Evolutionary conservation across 2,329 filamentous ascomycete species (phyloP).

Genomic region (Dendryphion nanum): DNA sequence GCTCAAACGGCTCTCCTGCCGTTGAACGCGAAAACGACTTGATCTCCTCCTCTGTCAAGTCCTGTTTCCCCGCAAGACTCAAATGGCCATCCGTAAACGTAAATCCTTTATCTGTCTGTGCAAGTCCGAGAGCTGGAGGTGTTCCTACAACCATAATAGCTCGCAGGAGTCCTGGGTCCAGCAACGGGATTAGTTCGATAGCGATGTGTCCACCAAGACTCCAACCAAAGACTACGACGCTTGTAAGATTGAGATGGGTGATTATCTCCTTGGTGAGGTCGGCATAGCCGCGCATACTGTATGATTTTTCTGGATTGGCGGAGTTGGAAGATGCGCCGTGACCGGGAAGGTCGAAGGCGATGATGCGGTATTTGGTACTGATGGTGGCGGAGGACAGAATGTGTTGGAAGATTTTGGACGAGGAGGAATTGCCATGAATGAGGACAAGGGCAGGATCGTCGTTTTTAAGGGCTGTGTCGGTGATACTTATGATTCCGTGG

Average conservation of each 20-base stretch:
- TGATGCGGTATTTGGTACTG: conserved; percentile 14
- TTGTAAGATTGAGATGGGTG: conserved; percentile 15
- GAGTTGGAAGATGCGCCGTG: conserved; percentile 32
- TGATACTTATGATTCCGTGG: conserved; percentile 24
- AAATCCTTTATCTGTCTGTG: conserved; percentile 15
- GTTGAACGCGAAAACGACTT: conserved; percentile 12
- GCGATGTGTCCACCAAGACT: conserved; percentile 32
- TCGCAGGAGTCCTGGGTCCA: conserved; percentile 8
- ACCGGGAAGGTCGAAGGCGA: conserved; percentile 36
- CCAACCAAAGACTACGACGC: conserved; percentile 31
- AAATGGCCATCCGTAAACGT: conserved; percentile 9
- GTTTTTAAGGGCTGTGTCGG: conserved; percentile 17
- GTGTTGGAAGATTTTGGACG: conserved; percentile 24
- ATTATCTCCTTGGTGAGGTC: conserved; percentile 29
- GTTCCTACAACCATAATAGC: conserved; percentile 31
- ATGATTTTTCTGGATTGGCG: conserved; percentile 18
- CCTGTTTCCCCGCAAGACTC: conserved; percentile 11
- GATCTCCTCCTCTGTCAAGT: conserved; percentile 17
- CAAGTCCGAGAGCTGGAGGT: conserved; percentile 21
- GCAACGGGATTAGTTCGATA: conserved; percentile 28
- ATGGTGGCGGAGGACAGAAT: conserved; percentile 17
- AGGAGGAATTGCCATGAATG: conserved; percentile 32
- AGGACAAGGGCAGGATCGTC: conserved; percentile 23
- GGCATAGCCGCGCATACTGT: conserved; percentile 32
- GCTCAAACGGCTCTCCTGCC: conserved; percentile 17